Evolutionary conservation across 768 basidiomycete species (phyloP).

Genomic region (Tylopilus rubrobrunneus): DNA sequence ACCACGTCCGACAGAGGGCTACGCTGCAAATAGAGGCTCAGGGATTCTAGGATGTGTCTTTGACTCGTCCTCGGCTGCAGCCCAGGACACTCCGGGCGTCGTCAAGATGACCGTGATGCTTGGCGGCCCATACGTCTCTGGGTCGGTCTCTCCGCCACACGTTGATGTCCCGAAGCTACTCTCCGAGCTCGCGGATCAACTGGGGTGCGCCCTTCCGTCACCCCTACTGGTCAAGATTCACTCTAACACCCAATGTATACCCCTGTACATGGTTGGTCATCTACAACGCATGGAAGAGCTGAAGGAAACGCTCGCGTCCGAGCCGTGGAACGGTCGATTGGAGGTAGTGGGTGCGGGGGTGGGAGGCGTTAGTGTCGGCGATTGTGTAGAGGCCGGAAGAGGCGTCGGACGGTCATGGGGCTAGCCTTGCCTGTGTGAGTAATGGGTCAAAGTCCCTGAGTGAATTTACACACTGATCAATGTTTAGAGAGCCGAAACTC

Average conservation of each 20-base stretch:
- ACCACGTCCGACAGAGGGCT: slow-evolving; percentile 65
- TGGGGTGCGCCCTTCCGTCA: slow-evolving; percentile 45
- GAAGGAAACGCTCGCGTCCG: slow-evolving; percentile 35
- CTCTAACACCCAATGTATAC: slow-evolving; percentile 69
- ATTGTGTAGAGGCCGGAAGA: slow-evolving; percentile 77
- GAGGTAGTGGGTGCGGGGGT: slow-evolving; percentile 82
- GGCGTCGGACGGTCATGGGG: slow-evolving; percentile 45
- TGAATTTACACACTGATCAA: slow-evolving; percentile 12
- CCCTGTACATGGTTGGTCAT: slow-evolving; percentile 73
- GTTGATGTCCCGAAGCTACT: slow-evolving; percentile 24
- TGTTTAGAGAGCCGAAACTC: slow-evolving; percentile 10
- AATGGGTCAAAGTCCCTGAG: background rate
- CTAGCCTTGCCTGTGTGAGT: slow-evolving; percentile 19
- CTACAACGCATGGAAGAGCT: slow-evolving; percentile 62
- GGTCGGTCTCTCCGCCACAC: slow-evolving; percentile 11
- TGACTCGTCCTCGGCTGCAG: slow-evolving; percentile 73
- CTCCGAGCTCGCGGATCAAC: slow-evolving; percentile 41
- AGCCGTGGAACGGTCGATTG: slow-evolving; percentile 46
- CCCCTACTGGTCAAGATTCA: slow-evolving; percentile 54
- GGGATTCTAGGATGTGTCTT: slow-evolving; percentile 85
- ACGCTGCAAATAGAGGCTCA: slow-evolving; percentile 34
- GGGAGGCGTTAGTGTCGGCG: slow-evolving; percentile 81
- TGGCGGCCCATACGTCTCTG: slow-evolving; percentile 63
- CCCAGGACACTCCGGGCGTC: slow-evolving; percentile 48
- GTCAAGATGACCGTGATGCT: slow-evolving; percentile 90